Evolutionary conservation across 208 protist genomes (phyloP).

Genomic region (Histomonas meleagridis): DNA sequence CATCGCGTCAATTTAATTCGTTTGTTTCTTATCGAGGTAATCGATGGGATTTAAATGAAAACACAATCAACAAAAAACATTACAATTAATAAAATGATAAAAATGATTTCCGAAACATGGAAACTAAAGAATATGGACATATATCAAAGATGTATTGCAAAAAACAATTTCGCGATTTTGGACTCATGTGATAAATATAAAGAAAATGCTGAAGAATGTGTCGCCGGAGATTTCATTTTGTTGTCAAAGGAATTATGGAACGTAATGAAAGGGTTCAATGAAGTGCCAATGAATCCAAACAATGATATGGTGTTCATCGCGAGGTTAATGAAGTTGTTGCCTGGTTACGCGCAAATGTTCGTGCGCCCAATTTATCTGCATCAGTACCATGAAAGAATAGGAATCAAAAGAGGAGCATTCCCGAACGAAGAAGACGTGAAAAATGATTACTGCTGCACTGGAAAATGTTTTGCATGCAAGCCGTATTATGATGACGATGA

Average conservation of each 20-base stretch:
- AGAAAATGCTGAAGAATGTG: neutral
- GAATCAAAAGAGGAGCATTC: neutral
- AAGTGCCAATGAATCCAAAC: neutral
- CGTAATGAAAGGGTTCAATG: neutral
- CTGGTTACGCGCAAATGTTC: neutral
- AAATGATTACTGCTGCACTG: neutral
- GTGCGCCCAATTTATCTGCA: neutral
- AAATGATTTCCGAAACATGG: too few relatives aligned
- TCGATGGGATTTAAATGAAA: neutral
- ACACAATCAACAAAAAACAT: neutral
- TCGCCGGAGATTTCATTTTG: neutral
- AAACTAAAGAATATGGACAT: neutral
- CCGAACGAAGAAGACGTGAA: neutral
- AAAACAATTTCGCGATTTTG: neutral
- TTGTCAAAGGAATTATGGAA: neutral
- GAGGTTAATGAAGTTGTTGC: neutral
- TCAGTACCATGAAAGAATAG: neutral
- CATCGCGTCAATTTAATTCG: neutral
- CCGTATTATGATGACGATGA: neutral
- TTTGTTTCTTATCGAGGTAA: neutral
- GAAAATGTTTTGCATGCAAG: neutral
- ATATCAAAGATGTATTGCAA: neutral
- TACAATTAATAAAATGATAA: neutral
- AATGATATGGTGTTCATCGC: neutral
- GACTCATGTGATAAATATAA: neutral